These are phyloP conservation scores for Ilex aquifolium DNA, from an alignment of 257 asterid genomes.

Conservation along the genomic window DNA sequence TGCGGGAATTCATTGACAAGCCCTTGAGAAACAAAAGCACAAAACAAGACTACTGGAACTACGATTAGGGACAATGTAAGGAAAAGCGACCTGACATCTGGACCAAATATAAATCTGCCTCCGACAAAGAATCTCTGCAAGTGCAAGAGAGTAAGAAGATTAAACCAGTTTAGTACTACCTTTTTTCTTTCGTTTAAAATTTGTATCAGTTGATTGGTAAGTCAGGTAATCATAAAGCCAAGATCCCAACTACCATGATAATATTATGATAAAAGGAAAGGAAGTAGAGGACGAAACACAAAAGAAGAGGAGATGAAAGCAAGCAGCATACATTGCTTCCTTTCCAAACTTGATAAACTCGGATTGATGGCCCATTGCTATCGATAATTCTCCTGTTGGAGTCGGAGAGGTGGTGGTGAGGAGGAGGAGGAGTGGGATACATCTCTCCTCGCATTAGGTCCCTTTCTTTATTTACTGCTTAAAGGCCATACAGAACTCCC, in stretches of 20 bases:
- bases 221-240: too few relatives aligned
- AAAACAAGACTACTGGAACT: slow-evolving; percentile 21
- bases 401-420: slow-evolving; percentile 6
- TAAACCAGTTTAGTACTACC: neutral
- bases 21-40: slow-evolving; percentile 13
- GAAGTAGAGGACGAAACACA: neutral
- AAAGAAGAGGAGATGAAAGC: neutral
- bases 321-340: slow-evolving; percentile 44
- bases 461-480: too few relatives aligned
- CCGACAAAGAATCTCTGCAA: slow-evolving; percentile 26
- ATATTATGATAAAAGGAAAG: too few relatives aligned
- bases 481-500: too few relatives aligned
- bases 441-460: slow-evolving; percentile 9
- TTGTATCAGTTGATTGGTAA: too few relatives aligned
- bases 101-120: slow-evolving; percentile 31
- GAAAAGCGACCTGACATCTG: slow-evolving; percentile 23
- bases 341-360: slow-evolving; percentile 45
- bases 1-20: slow-evolving; percentile 18
- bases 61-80: slow-evolving; percentile 22
- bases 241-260: too few relatives aligned
- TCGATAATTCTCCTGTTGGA: slow-evolving; percentile 12
- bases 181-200: too few relatives aligned
- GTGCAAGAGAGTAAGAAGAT: slow-evolving; percentile 11
- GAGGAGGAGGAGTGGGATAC: slow-evolving; percentile 28
- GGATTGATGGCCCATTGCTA: slow-evolving; percentile 22